Evolutionary conservation across 1,284 basidiomycete genomes (phyloP), one percentile per base, ranked within the genome.

Genomic region (Testicularia cyperi): DNA sequence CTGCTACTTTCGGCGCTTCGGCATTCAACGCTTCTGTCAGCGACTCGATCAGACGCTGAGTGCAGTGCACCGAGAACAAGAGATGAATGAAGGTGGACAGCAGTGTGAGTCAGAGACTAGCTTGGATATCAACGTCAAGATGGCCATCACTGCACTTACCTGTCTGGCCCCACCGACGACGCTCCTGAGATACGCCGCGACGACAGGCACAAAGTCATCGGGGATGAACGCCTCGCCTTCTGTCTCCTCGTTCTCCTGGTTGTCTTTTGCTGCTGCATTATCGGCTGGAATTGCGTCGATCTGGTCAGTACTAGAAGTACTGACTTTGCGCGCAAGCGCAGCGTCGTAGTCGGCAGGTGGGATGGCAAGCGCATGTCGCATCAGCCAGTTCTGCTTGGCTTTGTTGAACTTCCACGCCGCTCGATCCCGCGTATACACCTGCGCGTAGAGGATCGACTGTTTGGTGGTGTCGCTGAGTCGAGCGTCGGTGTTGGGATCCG

Each of bases 381-480:
- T 16, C 2, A 65, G 63, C 63, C 63, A 65, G 26, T 62, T 65
- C 22, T 65, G 63, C 28, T 57, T 56, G 20, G 58, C 53, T 33
- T 65, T 65, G 48, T 61, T 54, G 47, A 65, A 65, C 31, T 65
- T 65, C 63, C 63, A 65, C 16, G 43, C 38, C n/a, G 49, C 26
- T 29, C 45, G 45, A 32, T 61, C 53, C 28, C 40, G 40, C 25
- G 35, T 43, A 35, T 55, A 65, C 16, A 43, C 12, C 30, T 57
- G 53, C 4, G 63, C 63, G 33, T 65, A 65, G 10, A 44, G 42
- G 18, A 65, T 54, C 4, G 57, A 57, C 30, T 63, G 54, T 37
- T 63, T 63, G 26, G 60, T 54, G n/a, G 53, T 48, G 24, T 63
- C 60, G 37, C 54, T 57, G 24, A 63, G 26, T 2, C 54, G 48